Base-by-base conservation (phyloP, 768 basidiomycete genomes). In the Lactarius sanguifluus region DNA sequence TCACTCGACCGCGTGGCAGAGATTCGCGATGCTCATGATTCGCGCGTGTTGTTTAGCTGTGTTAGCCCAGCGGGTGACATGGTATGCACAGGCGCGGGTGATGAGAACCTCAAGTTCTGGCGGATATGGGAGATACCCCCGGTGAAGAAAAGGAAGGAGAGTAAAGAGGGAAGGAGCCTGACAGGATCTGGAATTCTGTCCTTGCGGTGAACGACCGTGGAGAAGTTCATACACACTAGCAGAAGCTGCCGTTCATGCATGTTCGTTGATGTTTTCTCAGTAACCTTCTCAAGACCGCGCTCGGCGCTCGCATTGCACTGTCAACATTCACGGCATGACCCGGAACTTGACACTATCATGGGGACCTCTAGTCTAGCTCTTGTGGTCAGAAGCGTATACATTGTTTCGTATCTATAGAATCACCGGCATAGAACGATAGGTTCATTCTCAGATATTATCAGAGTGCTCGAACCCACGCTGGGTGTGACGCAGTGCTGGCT, bases 71-170 rank as follows among this genome's bases (percentile, higher is more conserved):
- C 87, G 8, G 97, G 97, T 0, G 94, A 95, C 70, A 87, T 94
- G 5, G 88, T 99, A 12, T 91, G 88, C 69, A 98, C 96, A 0
- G 94, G 92, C 9, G 94, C 93, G 1, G 91, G 91, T 0, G 97
- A 98, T 73, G 96, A 98, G 81, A 96, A 96, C 73, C 80, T 98
- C 72, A 98, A 98, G 81, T 96, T 96, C 78, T 96, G 95, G 95
- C 85, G 87, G 65, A 82, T 93, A 45, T 92, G 91, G 91, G 91
- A 92, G 58, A 76, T 82, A 50, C 81, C 78, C 10, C 79, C 77
- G 69, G 80, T 73, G 72, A 87, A 83, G 79, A 86, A 85, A 78
- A 82, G 81, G 65, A 81, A 81, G 52, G 78, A 80, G 50, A 76
- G 74, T 36, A 75, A 70, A 73, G 77, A 75, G 20, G 79, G 79